phyloP scores from a whole-genome alignment of 2,329 filamentous ascomycete species.

The Sarocladium strictum region DNA sequence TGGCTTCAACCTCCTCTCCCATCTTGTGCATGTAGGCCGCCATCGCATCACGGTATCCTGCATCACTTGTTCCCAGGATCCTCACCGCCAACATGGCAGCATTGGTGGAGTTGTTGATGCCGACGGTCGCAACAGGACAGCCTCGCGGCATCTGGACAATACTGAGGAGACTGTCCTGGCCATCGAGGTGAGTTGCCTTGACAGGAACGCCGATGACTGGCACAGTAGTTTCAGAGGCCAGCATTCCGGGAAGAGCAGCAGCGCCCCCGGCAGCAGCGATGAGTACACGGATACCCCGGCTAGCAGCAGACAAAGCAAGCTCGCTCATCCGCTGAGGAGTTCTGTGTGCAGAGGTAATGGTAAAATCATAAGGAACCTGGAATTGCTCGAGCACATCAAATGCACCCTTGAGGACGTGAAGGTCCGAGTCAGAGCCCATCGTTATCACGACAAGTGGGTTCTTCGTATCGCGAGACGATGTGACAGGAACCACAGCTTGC shows the following conservation, averaged over 20 bases:
- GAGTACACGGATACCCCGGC: constrained; percentile 63
- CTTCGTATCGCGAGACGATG: constrained; percentile 21
- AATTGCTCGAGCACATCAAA: constrained; percentile 64
- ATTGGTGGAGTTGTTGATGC: constrained; percentile 75
- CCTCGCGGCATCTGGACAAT: constrained; percentile 77
- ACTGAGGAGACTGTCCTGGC: constrained; percentile 63
- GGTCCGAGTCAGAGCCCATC: constrained; percentile 79
- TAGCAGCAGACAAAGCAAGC: constrained; percentile 57
- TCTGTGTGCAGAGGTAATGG: constrained; percentile 75
- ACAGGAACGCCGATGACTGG: constrained; percentile 76
- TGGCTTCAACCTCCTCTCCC: constrained; percentile 56
- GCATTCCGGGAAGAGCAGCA: constrained; percentile 70
- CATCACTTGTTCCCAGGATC: constrained; percentile 55
- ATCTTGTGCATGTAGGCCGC: constrained; percentile 56
- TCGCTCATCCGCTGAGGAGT: constrained; percentile 66
- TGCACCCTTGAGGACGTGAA: constrained; percentile 59
- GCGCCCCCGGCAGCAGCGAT: constrained; percentile 73
- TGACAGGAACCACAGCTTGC: constrained; percentile 10
- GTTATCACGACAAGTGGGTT: constrained; percentile 66
- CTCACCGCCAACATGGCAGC: constrained; percentile 66
- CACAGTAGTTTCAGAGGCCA: constrained; percentile 62
- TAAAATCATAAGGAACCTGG: constrained; percentile 63
- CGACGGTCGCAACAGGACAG: constrained; percentile 68
- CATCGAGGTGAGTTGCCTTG: constrained; percentile 66
- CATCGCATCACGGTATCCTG: constrained; percentile 50